Evolutionary conservation across 2,329 filamentous ascomycete genomes (phyloP).

Genomic region (Chrysosphaeria jannelii): DNA sequence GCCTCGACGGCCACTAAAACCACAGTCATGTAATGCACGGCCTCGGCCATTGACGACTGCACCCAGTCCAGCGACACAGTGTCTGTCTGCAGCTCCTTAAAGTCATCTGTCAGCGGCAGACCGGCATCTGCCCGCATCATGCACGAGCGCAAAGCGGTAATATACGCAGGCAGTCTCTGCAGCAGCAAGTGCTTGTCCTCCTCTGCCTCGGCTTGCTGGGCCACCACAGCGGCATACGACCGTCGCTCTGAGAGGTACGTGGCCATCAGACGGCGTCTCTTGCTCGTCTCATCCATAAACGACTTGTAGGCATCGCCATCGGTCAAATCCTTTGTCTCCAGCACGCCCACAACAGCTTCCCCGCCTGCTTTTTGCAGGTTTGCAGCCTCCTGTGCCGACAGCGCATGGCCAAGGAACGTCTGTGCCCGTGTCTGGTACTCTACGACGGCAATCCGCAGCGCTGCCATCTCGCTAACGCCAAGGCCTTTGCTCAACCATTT

Average conservation of each 20-base stretch:
- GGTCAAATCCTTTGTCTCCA: slow-evolving; percentile 12
- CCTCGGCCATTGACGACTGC: slow-evolving; percentile 33
- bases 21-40: slow-evolving; percentile 42
- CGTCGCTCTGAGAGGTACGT: slow-evolving; percentile 43
- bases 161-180: slow-evolving; percentile 13
- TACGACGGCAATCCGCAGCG: slow-evolving; percentile 48
- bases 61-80: slow-evolving; percentile 27
- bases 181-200: slow-evolving; percentile 1
- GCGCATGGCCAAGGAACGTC: slow-evolving; percentile 36
- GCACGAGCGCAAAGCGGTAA: slow-evolving; percentile 15
- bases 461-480: slow-evolving; percentile 50
- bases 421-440: slow-evolving; percentile 63
- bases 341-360: slow-evolving; percentile 8
- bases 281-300: slow-evolving; percentile 30
- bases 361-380: slow-evolving; percentile 40
- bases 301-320: slow-evolving; percentile 22
- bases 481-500: slow-evolving; percentile 59
- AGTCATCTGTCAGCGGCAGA: too few species aligned
- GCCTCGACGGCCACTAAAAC: slow-evolving; percentile 39
- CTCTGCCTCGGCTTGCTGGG: neutral
- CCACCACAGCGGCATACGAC: slow-evolving; percentile 29
- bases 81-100: slow-evolving; percentile 15
- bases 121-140: slow-evolving; percentile 18
- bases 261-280: slow-evolving; percentile 35
- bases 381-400: slow-evolving; percentile 49